These are phyloP conservation scores for Poa pratensis DNA, from an alignment of 176 grass and related monocot species.

Conservation along the genomic window DNA sequence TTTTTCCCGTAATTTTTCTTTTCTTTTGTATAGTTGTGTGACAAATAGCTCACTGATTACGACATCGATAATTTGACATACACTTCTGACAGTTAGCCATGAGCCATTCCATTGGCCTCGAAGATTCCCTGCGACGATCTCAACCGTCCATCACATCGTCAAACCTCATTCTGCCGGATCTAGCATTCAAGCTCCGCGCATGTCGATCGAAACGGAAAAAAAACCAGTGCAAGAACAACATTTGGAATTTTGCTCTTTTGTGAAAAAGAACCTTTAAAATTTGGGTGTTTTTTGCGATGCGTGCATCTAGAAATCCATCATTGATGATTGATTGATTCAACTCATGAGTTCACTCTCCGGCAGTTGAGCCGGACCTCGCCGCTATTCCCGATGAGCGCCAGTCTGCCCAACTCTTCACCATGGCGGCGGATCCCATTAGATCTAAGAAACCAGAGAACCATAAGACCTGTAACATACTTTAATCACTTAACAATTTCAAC, in stretches of 20 bases:
- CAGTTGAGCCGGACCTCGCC: constrained; percentile 74
- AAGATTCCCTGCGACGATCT: neutral
- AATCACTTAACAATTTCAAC: too few species aligned
- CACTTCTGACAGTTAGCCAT: constrained; percentile 6
- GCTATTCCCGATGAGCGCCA: constrained; percentile 39
- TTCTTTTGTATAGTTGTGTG: too few species aligned
- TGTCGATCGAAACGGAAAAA: neutral
- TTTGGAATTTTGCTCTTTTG: neutral
- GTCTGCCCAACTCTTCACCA: constrained; percentile 58
- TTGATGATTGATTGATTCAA: neutral
- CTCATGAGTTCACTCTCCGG: constrained; percentile 54
- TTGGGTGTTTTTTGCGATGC: neutral
- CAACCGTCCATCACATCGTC: neutral
- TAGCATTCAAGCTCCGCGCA: neutral
- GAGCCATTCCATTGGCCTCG: too few species aligned
- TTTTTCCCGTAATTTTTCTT: too few species aligned
- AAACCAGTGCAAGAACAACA: neutral
- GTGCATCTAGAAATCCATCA: neutral
- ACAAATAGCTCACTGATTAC: too few species aligned
- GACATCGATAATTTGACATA: neutral
- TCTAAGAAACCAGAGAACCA: too few species aligned
- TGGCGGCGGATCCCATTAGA: constrained; percentile 38
- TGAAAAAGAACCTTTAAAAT: neutral
- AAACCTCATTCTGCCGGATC: neutral
- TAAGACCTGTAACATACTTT: too few species aligned